Conservation (phyloP, 2,329 filamentous ascomycete species). For the Graphilbum ipis-grandicollis region DNA sequence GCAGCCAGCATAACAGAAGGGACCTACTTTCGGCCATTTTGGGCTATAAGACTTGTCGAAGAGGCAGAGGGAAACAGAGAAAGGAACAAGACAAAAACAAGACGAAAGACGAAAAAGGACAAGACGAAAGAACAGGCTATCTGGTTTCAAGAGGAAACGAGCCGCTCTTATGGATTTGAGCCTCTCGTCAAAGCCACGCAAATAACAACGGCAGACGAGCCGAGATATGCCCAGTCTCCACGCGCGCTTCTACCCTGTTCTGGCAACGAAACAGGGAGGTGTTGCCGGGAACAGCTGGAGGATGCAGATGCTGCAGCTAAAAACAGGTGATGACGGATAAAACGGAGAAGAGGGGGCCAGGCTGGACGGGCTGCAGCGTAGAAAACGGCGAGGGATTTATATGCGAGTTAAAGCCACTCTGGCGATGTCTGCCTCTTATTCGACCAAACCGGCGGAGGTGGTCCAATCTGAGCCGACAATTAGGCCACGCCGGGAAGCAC, state of each 20-base stretch:
- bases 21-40: conserved; percentile 1
- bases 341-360: background rate
- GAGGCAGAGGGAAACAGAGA: background rate
- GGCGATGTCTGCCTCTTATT: background rate
- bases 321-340: background rate
- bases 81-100: background rate
- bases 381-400: background rate
- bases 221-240: background rate
- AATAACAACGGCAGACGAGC: background rate
- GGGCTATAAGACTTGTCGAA: background rate
- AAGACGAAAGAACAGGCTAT: too few relatives aligned
- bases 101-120: background rate
- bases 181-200: background rate
- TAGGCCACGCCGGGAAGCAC: background rate
- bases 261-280: background rate
- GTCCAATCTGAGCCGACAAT: background rate
- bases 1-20: background rate
- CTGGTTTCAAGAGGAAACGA: too few relatives aligned
- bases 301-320: background rate
- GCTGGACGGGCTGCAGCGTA: background rate
- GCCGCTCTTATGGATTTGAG: too few relatives aligned
- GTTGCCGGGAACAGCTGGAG: background rate
- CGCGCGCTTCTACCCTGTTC: too few relatives aligned
- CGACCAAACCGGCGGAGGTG: background rate
- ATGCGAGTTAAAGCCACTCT: background rate